These are phyloP conservation scores for Microsporum audouinii DNA, from an alignment of 2,329 filamentous ascomycete genomes.

Conservation along the genomic window DNA sequence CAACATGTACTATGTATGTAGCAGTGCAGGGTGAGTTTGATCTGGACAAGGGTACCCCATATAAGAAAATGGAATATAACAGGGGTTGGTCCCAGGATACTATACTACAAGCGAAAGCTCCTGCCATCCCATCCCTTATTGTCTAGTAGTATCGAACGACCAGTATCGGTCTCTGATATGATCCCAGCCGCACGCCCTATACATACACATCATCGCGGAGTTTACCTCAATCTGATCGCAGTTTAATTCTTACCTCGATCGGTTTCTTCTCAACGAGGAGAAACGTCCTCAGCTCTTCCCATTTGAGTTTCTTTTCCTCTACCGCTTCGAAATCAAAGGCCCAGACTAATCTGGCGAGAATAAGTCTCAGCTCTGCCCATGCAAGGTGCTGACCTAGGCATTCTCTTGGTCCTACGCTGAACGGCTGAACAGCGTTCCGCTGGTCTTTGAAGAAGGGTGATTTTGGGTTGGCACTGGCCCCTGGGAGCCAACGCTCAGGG, in stretches of 20 bases:
- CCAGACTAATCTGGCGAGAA: constrained; percentile 39
- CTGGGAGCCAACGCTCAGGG: constrained; percentile 39
- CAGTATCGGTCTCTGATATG: background rate
- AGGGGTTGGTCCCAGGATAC: no score
- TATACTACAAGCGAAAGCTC: background rate
- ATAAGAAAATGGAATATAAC: background rate
- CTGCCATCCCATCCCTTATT: background rate
- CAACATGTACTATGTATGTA: no score
- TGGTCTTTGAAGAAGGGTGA: constrained; percentile 34
- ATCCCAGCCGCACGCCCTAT: background rate
- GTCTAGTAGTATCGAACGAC: background rate
- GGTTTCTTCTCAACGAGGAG: constrained; percentile 3
- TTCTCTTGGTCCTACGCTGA: constrained; percentile 40
- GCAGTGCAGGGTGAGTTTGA: no score
- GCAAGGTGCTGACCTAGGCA: constrained; percentile 42
- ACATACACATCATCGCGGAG: background rate
- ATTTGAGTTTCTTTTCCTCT: background rate
- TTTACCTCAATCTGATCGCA: background rate
- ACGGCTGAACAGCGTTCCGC: constrained; percentile 37
- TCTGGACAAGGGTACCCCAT: background rate
- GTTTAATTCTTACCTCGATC: background rate
- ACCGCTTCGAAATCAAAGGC: constrained; percentile 33
- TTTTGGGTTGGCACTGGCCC: constrained; percentile 15
- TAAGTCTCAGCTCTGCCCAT: constrained; percentile 41
- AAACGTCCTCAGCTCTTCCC: constrained; percentile 5